Percentiles rank a stretch among this genome's conserved stretches.
phyloP scores from a whole-genome alignment of 1,284 basidiomycete species.

The Boletus mariae region DNA sequence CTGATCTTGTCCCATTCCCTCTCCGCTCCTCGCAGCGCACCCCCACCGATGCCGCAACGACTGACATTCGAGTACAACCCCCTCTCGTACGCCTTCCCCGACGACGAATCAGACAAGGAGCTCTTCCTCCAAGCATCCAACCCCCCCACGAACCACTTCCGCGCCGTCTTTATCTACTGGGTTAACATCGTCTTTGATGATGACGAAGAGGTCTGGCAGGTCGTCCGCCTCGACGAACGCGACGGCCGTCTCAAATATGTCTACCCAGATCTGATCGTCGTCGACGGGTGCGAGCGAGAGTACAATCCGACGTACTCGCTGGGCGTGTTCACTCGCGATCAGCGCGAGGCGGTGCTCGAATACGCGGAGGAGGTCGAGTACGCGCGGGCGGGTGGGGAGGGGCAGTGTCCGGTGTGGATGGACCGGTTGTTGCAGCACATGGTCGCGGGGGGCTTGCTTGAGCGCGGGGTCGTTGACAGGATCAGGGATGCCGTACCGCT shows the following conservation, averaged over 20 bases:
- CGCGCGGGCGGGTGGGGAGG: constrained; percentile 7
- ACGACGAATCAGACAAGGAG: constrained; percentile 26
- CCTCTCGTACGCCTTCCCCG: constrained; percentile 21
- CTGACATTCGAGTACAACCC: constrained; percentile 21
- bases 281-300: constrained; percentile 14
- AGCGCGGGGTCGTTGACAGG: constrained; percentile 9
- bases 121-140: constrained; percentile 23
- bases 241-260: constrained; percentile 17
- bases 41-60: constrained; percentile 6
- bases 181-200: constrained; percentile 22
- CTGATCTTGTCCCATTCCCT: not conserved
- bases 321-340: constrained; percentile 22
- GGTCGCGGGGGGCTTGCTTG: constrained; percentile 12
- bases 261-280: constrained; percentile 30
- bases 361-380: constrained; percentile 28
- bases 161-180: constrained; percentile 26
- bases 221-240: constrained; percentile 20
- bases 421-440: constrained; percentile 18
- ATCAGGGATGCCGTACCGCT: constrained; percentile 15
- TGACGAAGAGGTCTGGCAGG: constrained; percentile 29
- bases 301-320: constrained; percentile 13
- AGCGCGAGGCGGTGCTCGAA: constrained; percentile 26
- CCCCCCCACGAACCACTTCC: not conserved
- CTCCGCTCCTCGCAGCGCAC: not conserved
- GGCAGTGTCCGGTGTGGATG: constrained; percentile 19